Percentiles rank a stretch among this genome's conserved stretches.
phyloP scores from a whole-genome alignment of 2,329 filamentous ascomycete genomes.

The Lecanoromycetidae sp. region DNA sequence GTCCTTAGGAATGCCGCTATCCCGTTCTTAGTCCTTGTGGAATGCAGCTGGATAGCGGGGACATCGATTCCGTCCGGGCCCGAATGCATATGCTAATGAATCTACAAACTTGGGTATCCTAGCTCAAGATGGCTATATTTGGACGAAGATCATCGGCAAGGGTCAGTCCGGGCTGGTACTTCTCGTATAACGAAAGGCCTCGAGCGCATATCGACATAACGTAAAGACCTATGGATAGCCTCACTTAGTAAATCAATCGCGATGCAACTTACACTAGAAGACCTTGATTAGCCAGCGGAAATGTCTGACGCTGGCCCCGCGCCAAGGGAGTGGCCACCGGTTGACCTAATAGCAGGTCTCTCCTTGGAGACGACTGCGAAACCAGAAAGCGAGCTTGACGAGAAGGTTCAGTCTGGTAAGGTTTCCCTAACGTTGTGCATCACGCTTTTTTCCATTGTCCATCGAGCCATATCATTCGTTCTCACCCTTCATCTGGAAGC shows the following conservation, averaged over 20 bases:
- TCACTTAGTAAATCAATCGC: too few relatives aligned
- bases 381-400: background rate
- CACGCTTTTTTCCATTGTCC: background rate
- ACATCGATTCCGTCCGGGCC: too few relatives aligned
- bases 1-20: too few relatives aligned
- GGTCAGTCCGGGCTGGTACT: background rate
- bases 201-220: background rate
- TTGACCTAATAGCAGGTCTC: background rate
- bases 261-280: background rate
- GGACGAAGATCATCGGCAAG: too few relatives aligned
- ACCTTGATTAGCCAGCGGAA: background rate
- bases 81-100: too few relatives aligned
- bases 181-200: background rate
- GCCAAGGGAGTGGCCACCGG: background rate
- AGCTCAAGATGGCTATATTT: too few relatives aligned
- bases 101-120: too few relatives aligned
- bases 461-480: background rate
- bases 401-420: background rate
- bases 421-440: background rate
- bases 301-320: background rate
- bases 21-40: too few relatives aligned
- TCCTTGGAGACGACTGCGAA: background rate
- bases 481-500: background rate
- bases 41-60: too few relatives aligned
- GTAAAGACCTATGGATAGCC: background rate